phyloP scores from a whole-genome alignment of 495 filamentous ascomycete species.

The Amniculicola lignicola region DNA sequence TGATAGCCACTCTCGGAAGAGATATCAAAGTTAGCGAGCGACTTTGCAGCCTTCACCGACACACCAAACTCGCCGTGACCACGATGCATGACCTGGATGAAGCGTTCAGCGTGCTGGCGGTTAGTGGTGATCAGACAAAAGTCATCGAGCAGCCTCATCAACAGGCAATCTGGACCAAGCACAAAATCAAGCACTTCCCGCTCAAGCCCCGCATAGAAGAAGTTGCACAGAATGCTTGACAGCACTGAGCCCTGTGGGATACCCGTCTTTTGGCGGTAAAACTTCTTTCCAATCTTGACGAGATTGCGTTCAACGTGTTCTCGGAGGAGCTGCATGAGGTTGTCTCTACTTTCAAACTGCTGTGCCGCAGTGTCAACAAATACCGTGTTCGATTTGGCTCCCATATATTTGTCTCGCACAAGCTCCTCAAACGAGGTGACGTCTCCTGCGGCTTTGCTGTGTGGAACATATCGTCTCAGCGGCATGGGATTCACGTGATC shows the following conservation, averaged over 20 bases:
- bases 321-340: conserved; percentile 65
- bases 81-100: conserved; percentile 73
- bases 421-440: conserved; percentile 54
- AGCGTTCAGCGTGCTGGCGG: conserved; percentile 58
- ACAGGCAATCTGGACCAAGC: conserved; percentile 54
- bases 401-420: conserved; percentile 48
- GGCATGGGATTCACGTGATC: conserved; percentile 20
- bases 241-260: conserved; percentile 92
- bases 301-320: conserved; percentile 80
- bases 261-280: conserved; percentile 80
- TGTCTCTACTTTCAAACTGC: conserved; percentile 51
- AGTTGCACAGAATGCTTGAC: conserved; percentile 83
- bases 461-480: conserved; percentile 60
- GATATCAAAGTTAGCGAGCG: conserved; percentile 77
- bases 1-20: conserved; percentile 4
- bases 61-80: conserved; percentile 80
- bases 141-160: conserved; percentile 85
- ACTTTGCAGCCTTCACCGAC: conserved; percentile 71
- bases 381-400: conserved; percentile 61
- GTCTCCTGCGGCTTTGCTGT: conserved; percentile 53
- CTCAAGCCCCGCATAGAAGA: conserved; percentile 90
- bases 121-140: conserved; percentile 83
- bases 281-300: conserved; percentile 84
- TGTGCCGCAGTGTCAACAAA: conserved; percentile 65
- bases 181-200: conserved; percentile 64